Evolutionary conservation across 768 basidiomycete species (phyloP).

Genomic region (Hysterangium stoloniferum): DNA sequence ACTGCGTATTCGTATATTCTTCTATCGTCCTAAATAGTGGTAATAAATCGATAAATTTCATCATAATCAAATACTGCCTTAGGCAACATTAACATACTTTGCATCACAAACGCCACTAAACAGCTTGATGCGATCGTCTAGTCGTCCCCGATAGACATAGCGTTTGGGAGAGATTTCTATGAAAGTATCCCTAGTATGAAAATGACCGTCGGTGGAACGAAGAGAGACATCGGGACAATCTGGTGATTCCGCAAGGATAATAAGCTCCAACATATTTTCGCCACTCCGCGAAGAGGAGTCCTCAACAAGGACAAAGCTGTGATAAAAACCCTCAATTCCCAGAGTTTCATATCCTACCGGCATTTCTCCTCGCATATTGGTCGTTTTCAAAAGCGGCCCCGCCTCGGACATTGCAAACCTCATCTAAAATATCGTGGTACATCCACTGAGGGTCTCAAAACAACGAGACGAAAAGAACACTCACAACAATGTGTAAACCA

Average conservation of each 20-base stretch:
- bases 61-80: background rate
- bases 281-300: slow-evolving; percentile 64
- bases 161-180: slow-evolving; percentile 48
- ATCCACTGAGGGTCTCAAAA: too few species aligned
- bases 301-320: too few species aligned
- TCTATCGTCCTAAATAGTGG: background rate
- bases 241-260: too few species aligned
- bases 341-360: too few species aligned
- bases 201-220: slow-evolving; percentile 57
- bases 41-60: background rate
- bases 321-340: too few species aligned
- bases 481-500: background rate
- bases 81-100: slow-evolving; percentile 35
- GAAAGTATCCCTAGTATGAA: slow-evolving; percentile 78
- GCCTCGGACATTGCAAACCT: too few species aligned
- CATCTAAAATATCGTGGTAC: too few species aligned
- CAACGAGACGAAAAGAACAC: too few species aligned
- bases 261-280: slow-evolving; percentile 34
- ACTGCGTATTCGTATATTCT: slow-evolving; percentile 31
- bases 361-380: too few species aligned
- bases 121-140: slow-evolving; percentile 80
- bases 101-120: slow-evolving; percentile 57
- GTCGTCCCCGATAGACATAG: slow-evolving; percentile 62
- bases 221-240: too few species aligned
- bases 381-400: too few species aligned